Evolutionary conservation across 176 grass and related monocot species (phyloP).

Genomic region (Zea luxurians): DNA sequence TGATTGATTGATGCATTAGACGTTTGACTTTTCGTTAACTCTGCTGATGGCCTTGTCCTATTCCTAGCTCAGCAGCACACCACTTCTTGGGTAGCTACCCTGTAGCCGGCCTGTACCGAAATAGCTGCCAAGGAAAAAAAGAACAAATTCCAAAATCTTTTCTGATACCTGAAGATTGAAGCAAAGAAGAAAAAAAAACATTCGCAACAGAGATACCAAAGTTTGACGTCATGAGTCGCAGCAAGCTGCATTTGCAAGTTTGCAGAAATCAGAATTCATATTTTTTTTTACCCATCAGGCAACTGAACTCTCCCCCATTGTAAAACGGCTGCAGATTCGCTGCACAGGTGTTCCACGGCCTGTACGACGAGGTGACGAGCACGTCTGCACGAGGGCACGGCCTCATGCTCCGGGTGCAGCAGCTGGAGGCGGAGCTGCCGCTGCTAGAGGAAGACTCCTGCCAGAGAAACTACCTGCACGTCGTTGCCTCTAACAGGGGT

Average conservation of each 20-base stretch:
- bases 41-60: slow-evolving; percentile 23
- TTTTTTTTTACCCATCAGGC: too few species aligned
- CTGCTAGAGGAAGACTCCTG: slow-evolving; percentile 48
- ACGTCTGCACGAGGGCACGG: slow-evolving; percentile 64
- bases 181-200: background rate
- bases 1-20: slow-evolving; percentile 40
- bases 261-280: too few species aligned
- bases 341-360: slow-evolving; percentile 63
- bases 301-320: background rate
- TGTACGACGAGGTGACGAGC: slow-evolving; percentile 74
- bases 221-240: too few species aligned
- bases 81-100: too few species aligned
- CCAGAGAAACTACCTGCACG: slow-evolving; percentile 40
- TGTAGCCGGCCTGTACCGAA: too few species aligned
- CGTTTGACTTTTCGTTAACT: slow-evolving; percentile 49
- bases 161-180: slow-evolving; percentile 22
- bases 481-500: slow-evolving; percentile 59
- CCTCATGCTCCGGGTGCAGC: slow-evolving; percentile 66
- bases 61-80: slow-evolving; percentile 1
- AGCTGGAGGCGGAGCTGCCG: slow-evolving; percentile 77
- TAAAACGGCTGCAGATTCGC: slow-evolving; percentile 52
- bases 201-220: background rate
- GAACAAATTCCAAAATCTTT: background rate
- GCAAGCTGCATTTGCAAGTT: too few species aligned
- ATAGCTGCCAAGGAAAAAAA: too few species aligned